Percentiles rank a stretch among this genome's conserved stretches.
phyloP scores from a whole-genome alignment of 768 basidiomycete species.

The Ramaria rubella region DNA sequence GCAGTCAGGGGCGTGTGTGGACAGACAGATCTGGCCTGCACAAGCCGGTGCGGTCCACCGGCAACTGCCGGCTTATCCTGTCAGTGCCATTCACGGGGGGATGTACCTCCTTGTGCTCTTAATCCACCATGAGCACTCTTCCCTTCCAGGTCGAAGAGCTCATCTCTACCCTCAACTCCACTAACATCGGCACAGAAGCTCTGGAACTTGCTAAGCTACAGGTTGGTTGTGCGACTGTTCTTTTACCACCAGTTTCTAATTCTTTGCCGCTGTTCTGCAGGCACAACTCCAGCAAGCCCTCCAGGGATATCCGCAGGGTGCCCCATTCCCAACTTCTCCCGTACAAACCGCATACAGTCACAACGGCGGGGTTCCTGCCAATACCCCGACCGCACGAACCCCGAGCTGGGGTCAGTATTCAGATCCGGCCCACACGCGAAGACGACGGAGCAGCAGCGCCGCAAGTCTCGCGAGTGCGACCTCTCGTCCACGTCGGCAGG shows the following conservation, averaged over 20 bases:
- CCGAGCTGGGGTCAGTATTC: background rate
- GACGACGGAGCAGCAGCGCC: conserved; percentile 7
- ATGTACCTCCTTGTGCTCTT: background rate
- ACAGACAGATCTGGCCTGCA: too few relatives aligned
- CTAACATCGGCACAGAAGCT: conserved; percentile 3
- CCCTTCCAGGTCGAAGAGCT: conserved; percentile 9
- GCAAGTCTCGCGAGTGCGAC: conserved; percentile 1
- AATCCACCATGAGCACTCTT: conserved; percentile 3
- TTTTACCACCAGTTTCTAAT: background rate
- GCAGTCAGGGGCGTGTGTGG: conserved; percentile 2
- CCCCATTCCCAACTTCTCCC: conserved; percentile 7
- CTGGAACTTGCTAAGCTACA: conserved; percentile 8
- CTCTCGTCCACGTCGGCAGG: background rate
- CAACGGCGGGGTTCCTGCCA: background rate
- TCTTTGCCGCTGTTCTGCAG: background rate
- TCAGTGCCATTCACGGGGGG: background rate
- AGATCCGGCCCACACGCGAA: background rate
- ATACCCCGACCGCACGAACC: conserved; percentile 4
- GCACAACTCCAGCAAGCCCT: conserved; percentile 7
- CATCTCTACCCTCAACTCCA: conserved; percentile 2
- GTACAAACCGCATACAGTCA: background rate
- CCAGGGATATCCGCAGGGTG: conserved; percentile 3
- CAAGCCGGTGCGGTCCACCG: background rate
- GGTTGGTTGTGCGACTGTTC: background rate
- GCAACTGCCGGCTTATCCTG: conserved; percentile 1